phyloP scores from a whole-genome alignment of 176 grass and related monocot species.

The Carex kokanica region DNA sequence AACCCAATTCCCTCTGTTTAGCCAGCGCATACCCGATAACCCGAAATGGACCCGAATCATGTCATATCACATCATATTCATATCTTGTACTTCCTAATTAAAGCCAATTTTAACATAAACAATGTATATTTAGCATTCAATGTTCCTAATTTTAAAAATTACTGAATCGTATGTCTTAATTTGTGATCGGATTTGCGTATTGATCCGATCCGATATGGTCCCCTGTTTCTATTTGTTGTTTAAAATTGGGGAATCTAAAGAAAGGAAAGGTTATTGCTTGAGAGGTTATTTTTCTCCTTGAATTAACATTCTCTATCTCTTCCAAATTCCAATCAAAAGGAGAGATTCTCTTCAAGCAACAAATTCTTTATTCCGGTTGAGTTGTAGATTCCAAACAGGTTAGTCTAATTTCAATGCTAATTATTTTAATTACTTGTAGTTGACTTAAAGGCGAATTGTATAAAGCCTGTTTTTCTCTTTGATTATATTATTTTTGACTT shows the following conservation, averaged over 20 bases:
- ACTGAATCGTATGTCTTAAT: not conserved
- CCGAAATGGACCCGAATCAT: not conserved
- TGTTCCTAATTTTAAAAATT: not conserved
- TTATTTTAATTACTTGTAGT: not conserved
- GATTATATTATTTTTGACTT: not conserved
- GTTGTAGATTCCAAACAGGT: conserved; percentile 4
- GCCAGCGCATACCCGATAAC: not conserved
- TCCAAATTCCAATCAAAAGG: not conserved
- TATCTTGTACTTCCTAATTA: not conserved
- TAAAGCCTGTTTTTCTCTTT: no score
- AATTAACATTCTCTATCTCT: not conserved
- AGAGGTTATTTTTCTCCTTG: not conserved
- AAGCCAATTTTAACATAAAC: not conserved
- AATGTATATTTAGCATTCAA: not conserved
- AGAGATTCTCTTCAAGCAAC: not conserved
- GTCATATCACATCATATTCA: not conserved
- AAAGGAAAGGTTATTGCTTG: conserved; percentile 1
- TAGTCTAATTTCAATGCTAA: not conserved
- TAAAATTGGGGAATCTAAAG: conserved; percentile 13
- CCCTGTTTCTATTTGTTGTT: conserved; percentile 4
- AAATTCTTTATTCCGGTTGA: not conserved
- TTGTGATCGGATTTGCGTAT: not conserved
- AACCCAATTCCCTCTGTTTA: not conserved
- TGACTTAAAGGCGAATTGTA: not conserved
- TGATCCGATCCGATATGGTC: not conserved